Evolutionary conservation across 805 yeast genomes (phyloP), one percentile per base, ranked within the genome.

Genomic region (Myxozyma vanderwaltii): DNA sequence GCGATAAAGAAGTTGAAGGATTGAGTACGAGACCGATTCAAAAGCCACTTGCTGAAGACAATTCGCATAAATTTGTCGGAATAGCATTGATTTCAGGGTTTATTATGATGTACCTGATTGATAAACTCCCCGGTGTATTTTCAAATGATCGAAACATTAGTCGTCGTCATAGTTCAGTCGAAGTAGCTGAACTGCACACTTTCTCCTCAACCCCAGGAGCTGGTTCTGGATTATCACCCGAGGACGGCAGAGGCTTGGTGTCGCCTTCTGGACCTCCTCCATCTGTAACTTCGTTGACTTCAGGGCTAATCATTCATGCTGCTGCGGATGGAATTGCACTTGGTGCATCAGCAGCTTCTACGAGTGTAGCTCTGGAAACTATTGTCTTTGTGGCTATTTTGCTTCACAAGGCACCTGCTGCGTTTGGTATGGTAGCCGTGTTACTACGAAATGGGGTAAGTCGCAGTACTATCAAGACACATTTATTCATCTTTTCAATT

Each of bases 351-450:
- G 76, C 78, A 50, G 71, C 79, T 24, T 59, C 80, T 10, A 67
- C 75, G 21, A 74, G 74, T 56, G 67, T 72, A 7, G 70, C 76
- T 5, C 71, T 79, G 38, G 77, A 73, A 59, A 38, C 75, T 48
- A 64, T 83, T 39, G 82, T 88, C 51, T 80, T 85, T 48, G 51
- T 84, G 12, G 85, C 89, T 12, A 81, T 88, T 29, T 76, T 87
- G 59, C 68, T 86, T 33, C 94, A 88, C 75, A 88, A 88, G 70
- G 75, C 87, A 4, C 94, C 94, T 0, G 86, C 92, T 0, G 79
- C 89, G 4, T 85, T 88, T 70, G 86, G 91, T 41, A 76, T 88
- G 43, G 71, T 82, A 3, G 78, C 88, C 1, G 76, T 86, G 15
- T 74, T 88, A 31, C 66, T 81, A 10, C 72, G 76, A 31, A 73